Percentiles rank a stretch among this genome's conserved stretches.
Conservation (phyloP, 148 eudicot genomes). For the Chenopodium berlandieri region DNA sequence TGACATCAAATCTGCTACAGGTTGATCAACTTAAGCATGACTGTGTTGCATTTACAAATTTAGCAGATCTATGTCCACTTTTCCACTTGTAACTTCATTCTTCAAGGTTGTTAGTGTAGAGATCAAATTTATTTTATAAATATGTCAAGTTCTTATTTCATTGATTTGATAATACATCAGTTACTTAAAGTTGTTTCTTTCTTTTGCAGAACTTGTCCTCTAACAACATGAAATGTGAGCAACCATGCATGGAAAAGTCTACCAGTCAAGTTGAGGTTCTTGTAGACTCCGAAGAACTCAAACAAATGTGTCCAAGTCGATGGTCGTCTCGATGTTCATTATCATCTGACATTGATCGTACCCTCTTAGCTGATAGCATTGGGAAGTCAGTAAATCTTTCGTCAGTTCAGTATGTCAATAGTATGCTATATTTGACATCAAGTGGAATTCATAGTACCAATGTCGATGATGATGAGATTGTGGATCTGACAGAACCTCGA, state of each 20-base stretch:
- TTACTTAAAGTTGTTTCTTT: background rate
- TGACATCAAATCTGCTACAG: background rate
- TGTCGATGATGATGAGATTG: conserved; percentile 46
- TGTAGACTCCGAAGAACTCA: conserved; percentile 49
- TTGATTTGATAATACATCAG: no score
- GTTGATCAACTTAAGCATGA: background rate
- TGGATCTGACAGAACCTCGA: conserved; percentile 75
- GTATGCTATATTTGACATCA: conserved; percentile 39
- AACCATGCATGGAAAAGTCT: conserved; percentile 10
- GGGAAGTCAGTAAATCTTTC: conserved; percentile 29
- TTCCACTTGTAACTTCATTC: background rate
- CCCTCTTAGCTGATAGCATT: conserved; percentile 28
- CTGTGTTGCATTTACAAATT: background rate
- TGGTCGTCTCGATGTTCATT: conserved; percentile 37
- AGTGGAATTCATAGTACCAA: conserved; percentile 21
- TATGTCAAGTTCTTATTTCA: background rate
- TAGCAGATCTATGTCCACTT: background rate
- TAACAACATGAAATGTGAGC: conserved; percentile 22
- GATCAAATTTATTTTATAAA: no score
- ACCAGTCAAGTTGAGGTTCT: conserved; percentile 30
- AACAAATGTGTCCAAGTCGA: conserved; percentile 41
- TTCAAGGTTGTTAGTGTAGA: background rate
- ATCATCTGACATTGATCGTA: conserved; percentile 31
- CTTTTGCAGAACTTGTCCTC: conserved; percentile 40
- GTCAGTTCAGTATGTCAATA: conserved; percentile 33